Evolutionary conservation across 257 asterid genomes (phyloP), one percentile per base, ranked within the genome.

Genomic region (Paraleonurus japonicus): DNA sequence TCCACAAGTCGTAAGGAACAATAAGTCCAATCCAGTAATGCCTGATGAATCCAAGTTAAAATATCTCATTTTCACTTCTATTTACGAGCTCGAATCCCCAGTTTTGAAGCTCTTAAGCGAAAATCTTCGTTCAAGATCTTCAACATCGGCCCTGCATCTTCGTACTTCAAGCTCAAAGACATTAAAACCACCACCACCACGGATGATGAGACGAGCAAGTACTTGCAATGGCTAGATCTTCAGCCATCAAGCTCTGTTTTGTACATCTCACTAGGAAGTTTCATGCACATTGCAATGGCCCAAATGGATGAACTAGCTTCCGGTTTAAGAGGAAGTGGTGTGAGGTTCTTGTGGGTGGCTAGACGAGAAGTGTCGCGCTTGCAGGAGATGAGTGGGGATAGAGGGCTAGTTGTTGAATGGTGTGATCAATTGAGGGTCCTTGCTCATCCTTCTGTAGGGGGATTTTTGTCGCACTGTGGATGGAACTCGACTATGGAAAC

Each of bases 401-500:
- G 41, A 1, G 96, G 96, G 28, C 7, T 88, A 30, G 65, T 85
- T 3, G 92, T 90, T 54, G 88, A 78, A 3, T 90, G 96, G 95
- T 84, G 90, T 19, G 86, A 87, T 70, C 96, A 91, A 53, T 6
- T 79, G 68, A 80, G 68, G 69, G 92, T 91, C 19, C 75, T 88
- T 3, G 59, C 72, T 19, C 95, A 88, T 57, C 75, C 84, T 28
- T 81, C 86, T 0, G 70, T 87, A 0, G 96, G 95, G 0, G 95
- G 96, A 0, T 90, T 85, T 61, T 83, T 83, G 84, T 72, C 90
- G 11, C 96, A 91, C 5, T 87, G 96, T 19, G 96, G 96, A 24
- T 91, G 97, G 92, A 91, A 87, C 74, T 89, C 91, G 11, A 84
- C 91, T 0, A 83, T 73, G 23, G 97, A 91, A 60, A 84, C 86